Base-by-base conservation (phyloP, 108 stramenopile genomes). In the Cylindrotheca fusiformis region DNA sequence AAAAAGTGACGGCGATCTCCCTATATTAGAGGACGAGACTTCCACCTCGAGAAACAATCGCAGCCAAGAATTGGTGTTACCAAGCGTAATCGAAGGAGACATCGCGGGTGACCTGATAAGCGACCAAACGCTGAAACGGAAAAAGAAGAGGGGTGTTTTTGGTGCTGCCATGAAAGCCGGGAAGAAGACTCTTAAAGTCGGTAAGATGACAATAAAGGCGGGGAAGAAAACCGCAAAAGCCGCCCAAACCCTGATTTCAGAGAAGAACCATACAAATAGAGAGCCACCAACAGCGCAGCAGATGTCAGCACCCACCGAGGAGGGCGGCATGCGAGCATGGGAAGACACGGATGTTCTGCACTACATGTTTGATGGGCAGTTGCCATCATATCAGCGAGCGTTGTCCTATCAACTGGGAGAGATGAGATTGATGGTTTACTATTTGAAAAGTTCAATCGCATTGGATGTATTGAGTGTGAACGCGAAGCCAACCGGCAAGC, bases 351-450 rank as follows among this genome's bases (percentile, higher is more conserved):
- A 72, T 30, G 51, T 65, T 8, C 26, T 72, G 25, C 71, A 72
- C 36, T 63, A 58, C 20, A 53, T 64, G 32, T 41, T 82, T n/a
- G 69, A 67, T 25, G 46, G 66, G 4, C 68, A 67, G 44, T 48
- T 82, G 2, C 76, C 72, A 10, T 67, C 66, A 26, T 82, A 82
- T 46, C 41, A 59, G 0, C 56, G 65, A 6, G 65, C 78, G 12
- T 33, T 82, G 20, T 66, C 65, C 24, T 77, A 63, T 58, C 82
- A 79, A 59, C 52, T 86, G 4, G 80, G 89, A 32, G 70, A 93
- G 69, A 80, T 93, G 82, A 47, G 82, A 36, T 50, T 88, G n/a
- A 22, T 81, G 32, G 32, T 93, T 21, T 83, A 81, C 51, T 56
- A 76, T 20, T 58, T 56, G 41, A 54, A 25, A 62, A 62, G 44